Evolutionary conservation across 2,329 filamentous ascomycete genomes (phyloP), one percentile per base, ranked within the genome.

Genomic region (Fusarium sp.): DNA sequence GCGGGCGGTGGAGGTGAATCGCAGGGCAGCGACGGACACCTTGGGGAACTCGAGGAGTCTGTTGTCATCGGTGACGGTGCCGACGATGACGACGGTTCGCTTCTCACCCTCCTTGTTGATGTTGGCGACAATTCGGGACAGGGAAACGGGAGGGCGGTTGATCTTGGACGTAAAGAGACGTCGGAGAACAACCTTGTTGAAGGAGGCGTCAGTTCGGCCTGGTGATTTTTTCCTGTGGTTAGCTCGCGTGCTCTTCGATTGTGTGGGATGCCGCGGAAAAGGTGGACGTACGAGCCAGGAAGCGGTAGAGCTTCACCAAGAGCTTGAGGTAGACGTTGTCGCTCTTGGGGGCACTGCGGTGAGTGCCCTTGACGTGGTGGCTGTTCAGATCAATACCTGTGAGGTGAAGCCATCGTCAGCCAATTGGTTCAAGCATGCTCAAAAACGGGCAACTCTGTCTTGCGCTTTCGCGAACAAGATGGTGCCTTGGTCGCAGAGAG

Each of bases 121-220:
- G 84, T 91, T 92, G 81, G 85, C 83, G 73, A 86, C 90, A 80
- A 98, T 93, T 83, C 95, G 92, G 76, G 94, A 97, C 79, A 99
- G 88, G 68, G 94, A 97, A 79, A 99, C 90, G 73, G 96, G 93
- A 69, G 93, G 93, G 77, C 94, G 92, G 92, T 98, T 98, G 86
- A 96, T 97, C 85, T 94, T 93, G 83, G 93, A 97, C 93, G 96
- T 97, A 82, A 97, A 97, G 70, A 99, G 91, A 80, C 96, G 93
- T 83, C 95, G 93, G 79, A 99, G 92, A 81, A 99, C 90, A 79
- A 96, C 92, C 89, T 97, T 96, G 92, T 99, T 99, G 92, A 99
- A 99, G 86, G 89, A 89, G 74, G 93, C 89, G 83, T 98, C 96
- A 82, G 96, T 99, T 81, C 96, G 94, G 85, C 93, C 93, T 96